Evolutionary conservation across 139 green algal genomes (phyloP).

Genomic region (Chloropicon primus): DNA sequence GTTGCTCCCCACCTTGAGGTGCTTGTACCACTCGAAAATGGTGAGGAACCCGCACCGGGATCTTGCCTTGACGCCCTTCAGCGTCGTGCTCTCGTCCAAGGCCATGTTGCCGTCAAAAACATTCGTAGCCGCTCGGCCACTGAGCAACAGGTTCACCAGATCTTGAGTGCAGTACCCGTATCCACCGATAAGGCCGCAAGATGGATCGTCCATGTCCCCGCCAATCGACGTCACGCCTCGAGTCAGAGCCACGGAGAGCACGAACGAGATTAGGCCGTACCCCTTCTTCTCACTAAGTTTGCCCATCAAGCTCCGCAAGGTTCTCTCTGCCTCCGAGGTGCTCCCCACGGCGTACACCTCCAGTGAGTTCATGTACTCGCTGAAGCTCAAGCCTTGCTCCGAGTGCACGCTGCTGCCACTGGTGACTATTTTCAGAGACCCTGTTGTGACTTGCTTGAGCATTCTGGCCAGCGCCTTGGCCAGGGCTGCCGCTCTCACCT

Average conservation of each 20-base stretch:
- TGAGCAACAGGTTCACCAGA: constrained; percentile 41
- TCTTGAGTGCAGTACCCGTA: constrained; percentile 51
- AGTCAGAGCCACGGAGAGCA: constrained; percentile 2
- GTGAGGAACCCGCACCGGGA: constrained; percentile 1
- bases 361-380: background rate
- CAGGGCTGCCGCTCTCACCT: background rate
- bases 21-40: constrained; percentile 22
- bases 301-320: background rate
- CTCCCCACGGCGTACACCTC: too few relatives aligned
- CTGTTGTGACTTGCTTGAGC: too few relatives aligned
- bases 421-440: too few relatives aligned
- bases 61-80: constrained; percentile 25
- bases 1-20: constrained; percentile 4
- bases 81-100: constrained; percentile 18
- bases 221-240: background rate
- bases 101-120: constrained; percentile 41
- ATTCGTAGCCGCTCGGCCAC: constrained; percentile 33
- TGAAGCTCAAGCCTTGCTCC: background rate
- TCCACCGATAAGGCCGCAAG: constrained; percentile 23
- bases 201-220: constrained; percentile 44
- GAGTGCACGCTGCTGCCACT: too few relatives aligned
- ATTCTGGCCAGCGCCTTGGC: background rate
- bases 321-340: background rate
- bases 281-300: background rate
- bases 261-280: constrained; percentile 6